Base-by-base conservation (phyloP, 495 filamentous ascomycete species). In the Aspergillus campestris region DNA sequence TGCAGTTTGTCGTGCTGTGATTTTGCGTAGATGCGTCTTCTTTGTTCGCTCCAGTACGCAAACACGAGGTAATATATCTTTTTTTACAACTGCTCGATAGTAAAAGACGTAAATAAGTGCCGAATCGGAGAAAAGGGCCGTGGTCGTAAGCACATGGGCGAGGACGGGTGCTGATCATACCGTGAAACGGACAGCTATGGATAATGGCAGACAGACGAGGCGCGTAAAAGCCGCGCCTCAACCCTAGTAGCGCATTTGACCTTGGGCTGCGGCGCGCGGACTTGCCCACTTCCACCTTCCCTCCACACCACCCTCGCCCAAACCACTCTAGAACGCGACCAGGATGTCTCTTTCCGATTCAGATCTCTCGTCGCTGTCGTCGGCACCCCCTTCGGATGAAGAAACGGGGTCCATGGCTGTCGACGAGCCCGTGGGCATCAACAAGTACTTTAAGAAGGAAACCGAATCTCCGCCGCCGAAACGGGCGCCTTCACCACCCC, bases 401-500 rank as follows among this genome's bases (percentile, higher is more conserved):
- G 78, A 81, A 53, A 62, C 66, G 11, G 52, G 54, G 13, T 52
- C 67, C 37, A 65, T 65, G 53, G 59, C 64, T 15, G 45, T 67
- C 32, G 65, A 67, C 33, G 66, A 73, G 48, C 62, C 67, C 40
- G 58, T 64, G 36, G 67, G 64, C 30, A 74, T 69, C 34, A 59
- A 66, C 34, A 69, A 68, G 47, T 73, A 72, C 55, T 70, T 70
- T 49, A 71, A 70, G 58, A 67, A 72, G 56, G 63, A 71, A 57
- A 70, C 71, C 39, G 65, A 69, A 53, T 77, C 83, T 51, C 83
- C 84, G 40, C 84, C 86, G 29, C 72, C 81, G 47, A 84, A 83
- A 70, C 75, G 88, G 52, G 79, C 81, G 41, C 81, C 87, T 28
- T 91, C 89, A 54, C 90, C 90, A 57, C 82, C 86, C 6, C 90